Base-by-base conservation (phyloP, 768 basidiomycete genomes). In the Tulasnella sp. region DNA sequence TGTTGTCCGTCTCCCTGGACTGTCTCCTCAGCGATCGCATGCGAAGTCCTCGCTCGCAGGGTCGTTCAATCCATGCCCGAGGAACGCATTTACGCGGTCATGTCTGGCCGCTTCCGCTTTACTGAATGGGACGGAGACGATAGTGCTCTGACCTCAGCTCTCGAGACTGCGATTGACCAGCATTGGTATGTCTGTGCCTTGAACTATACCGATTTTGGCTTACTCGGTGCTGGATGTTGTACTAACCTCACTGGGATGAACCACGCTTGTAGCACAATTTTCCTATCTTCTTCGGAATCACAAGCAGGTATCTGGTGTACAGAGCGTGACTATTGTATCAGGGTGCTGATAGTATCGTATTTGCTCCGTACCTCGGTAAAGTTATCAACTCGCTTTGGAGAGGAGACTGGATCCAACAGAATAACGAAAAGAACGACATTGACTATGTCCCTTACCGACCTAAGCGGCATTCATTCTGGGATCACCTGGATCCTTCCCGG, bases 161-260 rank as follows among this genome's bases (percentile, higher is more conserved):
- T 98, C 61, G 96, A 98, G 83, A 85, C 91, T 83, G 95, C 96
- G n/a, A 93, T 97, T 79, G 96, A 98, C 83, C 89, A 93, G 75
- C 90, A 95, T 81, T 94, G 95, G 94, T 95, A 82, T 55, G 82
- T 76, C 40, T 69, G 23, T 78, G 78, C n/a, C 23, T 35, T 79
- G 18, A 69, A 71, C 44, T 4, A 73, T 69, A 83, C 98, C 61
- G 32, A 9, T 69, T 37, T 55, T 79, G 15, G 77, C 71, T 74
- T 69, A 73, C n/a, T 23, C 57, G 57, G 57, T 26, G 29, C 26
- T 23, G 57, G 57, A 32, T 9, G 13, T 32, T 4, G 6, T 61
- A 10, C 57, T 61, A 61, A 61, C 57, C 13, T 61, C n/a, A 39
- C 35, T 29, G 5, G 6, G 42, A 44, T 44, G 42, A 13, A 32